Evolutionary conservation across 306 rosid genomes (phyloP), one percentile per base, ranked within the genome.

Genomic region (Gastrolobium villosum): DNA sequence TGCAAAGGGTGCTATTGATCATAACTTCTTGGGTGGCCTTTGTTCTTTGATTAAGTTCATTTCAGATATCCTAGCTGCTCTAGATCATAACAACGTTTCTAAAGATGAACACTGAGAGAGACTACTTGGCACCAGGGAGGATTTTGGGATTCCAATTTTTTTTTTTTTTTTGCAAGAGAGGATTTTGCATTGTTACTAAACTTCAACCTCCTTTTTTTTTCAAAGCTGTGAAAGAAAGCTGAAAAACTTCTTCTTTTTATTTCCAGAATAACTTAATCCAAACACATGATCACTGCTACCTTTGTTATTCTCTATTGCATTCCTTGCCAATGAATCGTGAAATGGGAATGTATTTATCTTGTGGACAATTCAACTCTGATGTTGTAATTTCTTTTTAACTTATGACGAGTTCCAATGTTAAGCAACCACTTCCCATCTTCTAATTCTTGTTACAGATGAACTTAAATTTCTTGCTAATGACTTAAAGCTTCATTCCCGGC

Each of bases 21-120:
- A 92, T 85, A 94, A 94, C 76, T 94, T 90, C 88, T 83, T 92
- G 79, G 99, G 99, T 3, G 99, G 99, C 15, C 95, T 94, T 20
- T 95, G 94, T 79, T 90, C 97, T 79, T 88, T 95, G 57, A 92
- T 95, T 14, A 87, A 89, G 86, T 84, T 89, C 55, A 65, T 95
- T 40, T 70, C 84, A 0, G 95, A 91, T 74, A 50, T 95, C 20
- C 32, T 88, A 45, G 62, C 54, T 2, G 41, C 35, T 41, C 65
- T 83, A 13, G 31, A 3, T 48, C 59, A 34, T 31, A 30, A 75
- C 10, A 30, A 48, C 35, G 34, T 65, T 56, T 57, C 71, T 10
- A n/a, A 54, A 35, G 48, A 53, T 32, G 70, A 80, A 45, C 3
- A 20, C 20, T 66, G 46, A 57, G 62, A 39, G 52, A 46, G 52